Evolutionary conservation across 164 flowering plant genomes (phyloP).

Genomic region (Vitis cinerea): DNA sequence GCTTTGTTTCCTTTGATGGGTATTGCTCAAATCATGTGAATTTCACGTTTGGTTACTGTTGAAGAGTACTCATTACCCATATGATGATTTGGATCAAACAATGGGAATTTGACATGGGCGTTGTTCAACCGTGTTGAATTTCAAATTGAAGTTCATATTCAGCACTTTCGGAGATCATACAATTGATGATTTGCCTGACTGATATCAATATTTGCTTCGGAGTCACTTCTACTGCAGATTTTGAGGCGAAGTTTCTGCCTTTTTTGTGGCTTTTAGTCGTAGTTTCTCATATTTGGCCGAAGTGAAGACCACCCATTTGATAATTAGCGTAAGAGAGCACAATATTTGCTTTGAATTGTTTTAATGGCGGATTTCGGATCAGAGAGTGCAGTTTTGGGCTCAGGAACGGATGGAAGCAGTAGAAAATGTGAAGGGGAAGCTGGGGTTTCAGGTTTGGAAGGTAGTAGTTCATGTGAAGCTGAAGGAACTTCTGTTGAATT

Average conservation of each 20-base stretch:
- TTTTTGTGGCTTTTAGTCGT: no score
- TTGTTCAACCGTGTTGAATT: neutral
- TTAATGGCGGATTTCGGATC: constrained; percentile 32
- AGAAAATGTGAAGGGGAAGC: constrained; percentile 17
- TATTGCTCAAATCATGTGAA: neutral
- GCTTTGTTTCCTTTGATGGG: neutral
- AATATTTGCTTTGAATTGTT: neutral
- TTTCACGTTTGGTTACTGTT: no score
- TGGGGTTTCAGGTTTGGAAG: constrained; percentile 4
- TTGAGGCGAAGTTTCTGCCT: no score
- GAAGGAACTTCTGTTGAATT: constrained; percentile 58
- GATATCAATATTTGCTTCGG: no score
- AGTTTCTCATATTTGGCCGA: no score
- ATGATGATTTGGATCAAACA: no score
- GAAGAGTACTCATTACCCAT: no score
- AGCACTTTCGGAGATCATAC: neutral
- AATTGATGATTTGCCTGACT: neutral
- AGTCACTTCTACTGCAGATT: no score
- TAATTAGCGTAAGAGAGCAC: no score
- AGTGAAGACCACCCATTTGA: no score
- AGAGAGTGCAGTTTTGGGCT: constrained; percentile 7
- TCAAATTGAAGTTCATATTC: neutral
- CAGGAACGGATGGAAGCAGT: constrained; percentile 4
- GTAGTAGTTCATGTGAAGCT: constrained; percentile 12
- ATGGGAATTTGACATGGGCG: neutral